Conservation (phyloP, 2,329 filamentous ascomycete genomes). For the Phoma sp. region DNA sequence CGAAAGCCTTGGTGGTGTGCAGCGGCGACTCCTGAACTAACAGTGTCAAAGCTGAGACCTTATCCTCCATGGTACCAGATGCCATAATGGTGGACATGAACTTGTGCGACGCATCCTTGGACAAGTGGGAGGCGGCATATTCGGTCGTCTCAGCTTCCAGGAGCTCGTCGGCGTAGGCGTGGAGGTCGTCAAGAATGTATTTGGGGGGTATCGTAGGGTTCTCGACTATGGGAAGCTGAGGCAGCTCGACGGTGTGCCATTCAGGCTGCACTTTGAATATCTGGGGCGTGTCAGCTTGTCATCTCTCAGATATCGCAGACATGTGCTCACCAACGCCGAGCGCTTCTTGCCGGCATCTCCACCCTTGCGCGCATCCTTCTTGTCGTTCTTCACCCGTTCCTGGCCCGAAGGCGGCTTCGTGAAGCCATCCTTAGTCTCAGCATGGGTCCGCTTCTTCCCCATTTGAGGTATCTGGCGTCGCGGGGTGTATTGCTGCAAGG, state of each 20-base stretch:
- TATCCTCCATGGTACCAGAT: constrained; percentile 94
- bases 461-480: constrained; percentile 44
- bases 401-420: constrained; percentile 45
- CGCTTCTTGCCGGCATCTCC: constrained; percentile 40
- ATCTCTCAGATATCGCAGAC: constrained; percentile 4
- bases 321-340: constrained; percentile 38
- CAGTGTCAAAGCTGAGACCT: constrained; percentile 92
- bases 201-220: constrained; percentile 57
- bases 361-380: constrained; percentile 40
- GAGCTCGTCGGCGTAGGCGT: constrained; percentile 74
- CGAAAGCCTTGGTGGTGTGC: constrained; percentile 88
- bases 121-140: constrained; percentile 74
- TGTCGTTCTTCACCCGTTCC: constrained; percentile 39
- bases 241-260: constrained; percentile 68
- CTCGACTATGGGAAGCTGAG: constrained; percentile 56
- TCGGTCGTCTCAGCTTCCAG: constrained; percentile 78
- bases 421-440: constrained; percentile 50
- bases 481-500: constrained; percentile 37
- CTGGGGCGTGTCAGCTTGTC: constrained; percentile 48
- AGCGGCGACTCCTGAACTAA: constrained; percentile 95
- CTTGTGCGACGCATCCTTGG: constrained; percentile 86
- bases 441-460: constrained; percentile 51
- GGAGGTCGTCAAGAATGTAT: constrained; percentile 62
- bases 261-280: constrained; percentile 68
- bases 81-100: constrained; percentile 98